phyloP scores from a whole-genome alignment of 257 asterid species.

The Fraxinus quadrangulata region DNA sequence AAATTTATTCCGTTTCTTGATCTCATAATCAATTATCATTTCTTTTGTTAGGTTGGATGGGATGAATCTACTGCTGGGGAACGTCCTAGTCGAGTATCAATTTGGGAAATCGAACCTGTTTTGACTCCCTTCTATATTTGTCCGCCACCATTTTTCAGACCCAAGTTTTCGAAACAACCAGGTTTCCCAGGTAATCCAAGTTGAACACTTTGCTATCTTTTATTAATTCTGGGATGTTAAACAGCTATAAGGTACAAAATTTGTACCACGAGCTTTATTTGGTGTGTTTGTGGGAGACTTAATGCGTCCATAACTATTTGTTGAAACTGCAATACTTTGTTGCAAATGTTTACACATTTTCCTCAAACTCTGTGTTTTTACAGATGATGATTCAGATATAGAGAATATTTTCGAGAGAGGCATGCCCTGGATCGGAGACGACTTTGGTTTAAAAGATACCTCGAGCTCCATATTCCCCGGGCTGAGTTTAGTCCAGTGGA shows the following conservation, averaged over 20 bases:
- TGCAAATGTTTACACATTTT: not conserved
- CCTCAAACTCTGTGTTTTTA: constrained; percentile 21
- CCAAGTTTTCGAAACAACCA: constrained; percentile 74
- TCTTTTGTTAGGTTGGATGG: constrained; percentile 81
- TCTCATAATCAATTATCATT: constrained; percentile 14
- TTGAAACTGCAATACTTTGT: not conserved
- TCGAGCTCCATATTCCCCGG: constrained; percentile 84
- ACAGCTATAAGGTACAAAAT: not conserved
- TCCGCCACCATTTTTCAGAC: constrained; percentile 92
- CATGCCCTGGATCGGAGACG: constrained; percentile 88
- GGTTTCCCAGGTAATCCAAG: constrained; percentile 64
- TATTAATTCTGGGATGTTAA: not conserved
- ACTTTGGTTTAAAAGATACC: constrained; percentile 72
- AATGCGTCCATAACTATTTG: not conserved
- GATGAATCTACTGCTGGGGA: constrained; percentile 98
- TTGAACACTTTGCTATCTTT: not conserved
- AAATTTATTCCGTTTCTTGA: not conserved
- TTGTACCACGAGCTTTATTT: not conserved
- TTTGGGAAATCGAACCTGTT: constrained; percentile 95
- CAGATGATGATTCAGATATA: constrained; percentile 75
- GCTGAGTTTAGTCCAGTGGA: constrained; percentile 91
- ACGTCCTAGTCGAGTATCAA: constrained; percentile 84
- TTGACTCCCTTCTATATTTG: constrained; percentile 92
- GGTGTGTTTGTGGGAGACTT: not conserved
- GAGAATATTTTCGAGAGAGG: constrained; percentile 74